Conservation (phyloP, 805 yeast species). For the Suhomyces vadensis region DNA sequence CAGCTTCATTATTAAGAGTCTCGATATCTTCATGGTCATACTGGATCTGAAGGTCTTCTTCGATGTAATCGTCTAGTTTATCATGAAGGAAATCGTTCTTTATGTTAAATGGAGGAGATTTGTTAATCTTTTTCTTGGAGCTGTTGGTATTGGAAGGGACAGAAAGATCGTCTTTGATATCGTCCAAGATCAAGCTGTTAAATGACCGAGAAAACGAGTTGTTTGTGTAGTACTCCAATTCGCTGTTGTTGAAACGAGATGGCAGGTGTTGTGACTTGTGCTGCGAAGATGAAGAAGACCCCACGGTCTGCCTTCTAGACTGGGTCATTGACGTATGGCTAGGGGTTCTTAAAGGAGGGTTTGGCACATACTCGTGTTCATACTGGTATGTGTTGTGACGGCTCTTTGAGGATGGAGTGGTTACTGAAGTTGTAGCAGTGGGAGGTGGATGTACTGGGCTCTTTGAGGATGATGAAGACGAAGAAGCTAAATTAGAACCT, state of each 20-base stretch:
- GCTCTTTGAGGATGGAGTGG: slow-evolving; percentile 10
- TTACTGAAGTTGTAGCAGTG: slow-evolving; percentile 8
- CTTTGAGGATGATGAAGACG: not conserved
- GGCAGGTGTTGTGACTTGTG: slow-evolving; percentile 8
- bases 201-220: slow-evolving; percentile 43
- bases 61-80: slow-evolving; percentile 24
- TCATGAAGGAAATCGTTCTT: slow-evolving; percentile 28
- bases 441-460: slow-evolving; percentile 3
- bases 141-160: not conserved
- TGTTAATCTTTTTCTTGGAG: slow-evolving; percentile 26
- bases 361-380: not conserved
- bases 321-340: not conserved
- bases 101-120: slow-evolving; percentile 44
- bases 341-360: slow-evolving; percentile 2
- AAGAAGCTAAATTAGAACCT: not conserved
- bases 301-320: not conserved
- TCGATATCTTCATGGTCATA: slow-evolving; percentile 10
- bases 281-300: not conserved
- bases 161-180: slow-evolving; percentile 24
- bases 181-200: slow-evolving; percentile 44
- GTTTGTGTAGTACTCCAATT: slow-evolving; percentile 38
- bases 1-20: slow-evolving; percentile 3
- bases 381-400: not conserved
- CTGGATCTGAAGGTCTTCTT: slow-evolving; percentile 14
- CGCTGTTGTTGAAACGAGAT: slow-evolving; percentile 7